Conservation (phyloP, 2,329 filamentous ascomycete genomes). For the Colletotrichum gigasporum region DNA sequence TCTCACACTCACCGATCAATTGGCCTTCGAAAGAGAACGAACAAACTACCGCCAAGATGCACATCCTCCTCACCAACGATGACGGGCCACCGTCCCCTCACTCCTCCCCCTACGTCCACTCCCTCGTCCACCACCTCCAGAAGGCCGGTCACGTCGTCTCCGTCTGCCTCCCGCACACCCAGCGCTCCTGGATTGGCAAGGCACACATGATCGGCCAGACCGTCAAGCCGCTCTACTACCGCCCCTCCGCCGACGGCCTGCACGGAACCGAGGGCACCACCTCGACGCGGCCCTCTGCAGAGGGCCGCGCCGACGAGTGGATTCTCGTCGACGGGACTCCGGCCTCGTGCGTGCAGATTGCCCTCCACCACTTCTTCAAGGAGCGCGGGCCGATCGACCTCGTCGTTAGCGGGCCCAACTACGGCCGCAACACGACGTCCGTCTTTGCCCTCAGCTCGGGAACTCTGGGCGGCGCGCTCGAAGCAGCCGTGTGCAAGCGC, state of each 20-base stretch:
- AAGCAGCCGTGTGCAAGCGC: slow-evolving; percentile 76
- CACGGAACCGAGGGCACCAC: slow-evolving; percentile 69
- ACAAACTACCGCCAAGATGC: slow-evolving; percentile 52
- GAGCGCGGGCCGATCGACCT: slow-evolving; percentile 78
- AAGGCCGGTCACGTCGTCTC: slow-evolving; percentile 85
- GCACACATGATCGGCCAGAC: slow-evolving; percentile 94
- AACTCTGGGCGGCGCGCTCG: slow-evolving; percentile 80
- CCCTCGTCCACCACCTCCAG: slow-evolving; percentile 76
- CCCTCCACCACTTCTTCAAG: slow-evolving; percentile 81
- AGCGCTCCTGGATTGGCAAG: slow-evolving; percentile 98
- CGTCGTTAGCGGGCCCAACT: slow-evolving; percentile 84
- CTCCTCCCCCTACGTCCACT: slow-evolving; percentile 84
- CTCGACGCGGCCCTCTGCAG: slow-evolving; percentile 62
- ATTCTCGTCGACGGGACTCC: slow-evolving; percentile 83
- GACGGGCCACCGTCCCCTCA: slow-evolving; percentile 82
- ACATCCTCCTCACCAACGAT: slow-evolving; percentile 78
- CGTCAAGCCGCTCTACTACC: slow-evolving; percentile 86
- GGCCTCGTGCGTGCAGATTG: slow-evolving; percentile 84
- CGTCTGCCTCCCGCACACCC: slow-evolving; percentile 88
- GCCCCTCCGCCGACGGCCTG: slow-evolving; percentile 55
- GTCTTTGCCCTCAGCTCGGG: slow-evolving; percentile 82
- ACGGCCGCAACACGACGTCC: slow-evolving; percentile 83
- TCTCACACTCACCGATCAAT: neutral
- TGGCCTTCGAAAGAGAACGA: neutral
- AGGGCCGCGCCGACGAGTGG: slow-evolving; percentile 76